Percentiles rank a stretch among this genome's conserved stretches.
phyloP scores from a whole-genome alignment of 768 basidiomycete species.

The Dendrothele bispora region DNA sequence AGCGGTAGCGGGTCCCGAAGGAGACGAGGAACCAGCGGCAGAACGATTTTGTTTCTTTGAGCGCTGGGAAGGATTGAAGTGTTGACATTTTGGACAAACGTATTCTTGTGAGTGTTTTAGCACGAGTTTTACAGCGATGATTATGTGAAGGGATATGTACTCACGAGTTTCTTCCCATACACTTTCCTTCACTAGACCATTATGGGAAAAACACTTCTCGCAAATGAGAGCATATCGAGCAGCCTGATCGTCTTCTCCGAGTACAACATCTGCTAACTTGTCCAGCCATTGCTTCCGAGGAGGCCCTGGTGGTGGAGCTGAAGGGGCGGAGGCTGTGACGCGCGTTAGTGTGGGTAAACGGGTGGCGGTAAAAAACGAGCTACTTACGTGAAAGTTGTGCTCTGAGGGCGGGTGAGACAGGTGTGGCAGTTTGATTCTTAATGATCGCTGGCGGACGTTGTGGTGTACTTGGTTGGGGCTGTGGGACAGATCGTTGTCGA shows the following conservation, averaged over 20 bases:
- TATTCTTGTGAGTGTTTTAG: slow-evolving; percentile 57
- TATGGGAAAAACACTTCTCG: slow-evolving; percentile 83
- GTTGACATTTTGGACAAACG: slow-evolving; percentile 80
- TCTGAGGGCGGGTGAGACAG: slow-evolving; percentile 25
- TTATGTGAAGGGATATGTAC: slow-evolving; percentile 28
- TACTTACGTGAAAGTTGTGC: slow-evolving; percentile 28
- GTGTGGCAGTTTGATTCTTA: slow-evolving; percentile 19
- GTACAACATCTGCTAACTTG: slow-evolving; percentile 81
- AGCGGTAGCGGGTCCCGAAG: too few species aligned
- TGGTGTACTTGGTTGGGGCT: slow-evolving; percentile 14
- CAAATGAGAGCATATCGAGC: slow-evolving; percentile 85
- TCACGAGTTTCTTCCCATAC: slow-evolving; percentile 81
- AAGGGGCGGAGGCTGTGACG: not conserved
- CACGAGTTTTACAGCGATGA: not conserved
- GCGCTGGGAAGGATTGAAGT: slow-evolving; percentile 65
- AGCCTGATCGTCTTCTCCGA: slow-evolving; percentile 79
- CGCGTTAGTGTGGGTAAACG: not conserved
- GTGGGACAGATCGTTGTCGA: slow-evolving; percentile 31
- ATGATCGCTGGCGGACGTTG: slow-evolving; percentile 20
- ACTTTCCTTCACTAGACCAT: slow-evolving; percentile 82
- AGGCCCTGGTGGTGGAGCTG: slow-evolving; percentile 37
- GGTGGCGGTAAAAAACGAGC: slow-evolving; percentile 12
- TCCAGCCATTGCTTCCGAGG: slow-evolving; percentile 83
- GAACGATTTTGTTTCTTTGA: too few species aligned
- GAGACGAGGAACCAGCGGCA: too few species aligned